Evolutionary conservation across 257 asterid species (phyloP).

Genomic region (Capsicum chinense): DNA sequence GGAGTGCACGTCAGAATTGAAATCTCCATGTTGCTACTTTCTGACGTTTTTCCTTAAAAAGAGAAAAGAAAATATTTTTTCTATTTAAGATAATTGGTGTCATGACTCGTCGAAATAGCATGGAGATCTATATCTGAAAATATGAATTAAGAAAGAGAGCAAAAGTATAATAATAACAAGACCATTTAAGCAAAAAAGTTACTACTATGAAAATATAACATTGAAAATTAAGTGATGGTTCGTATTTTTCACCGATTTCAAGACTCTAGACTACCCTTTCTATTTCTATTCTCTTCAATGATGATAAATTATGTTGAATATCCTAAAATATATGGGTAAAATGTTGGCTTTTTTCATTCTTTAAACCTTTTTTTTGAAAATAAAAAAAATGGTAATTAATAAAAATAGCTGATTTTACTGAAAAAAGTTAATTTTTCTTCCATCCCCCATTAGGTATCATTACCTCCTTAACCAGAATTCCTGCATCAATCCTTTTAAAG

Average conservation of each 20-base stretch:
- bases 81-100: too few species aligned
- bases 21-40: background rate
- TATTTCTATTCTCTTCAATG: background rate
- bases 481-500: conserved; percentile 47
- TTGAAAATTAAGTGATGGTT: background rate
- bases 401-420: conserved; percentile 35
- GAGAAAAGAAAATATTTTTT: background rate
- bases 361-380: background rate
- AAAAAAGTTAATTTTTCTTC: conserved; percentile 11
- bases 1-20: conserved; percentile 48
- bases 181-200: background rate
- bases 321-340: conserved; percentile 16
- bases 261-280: background rate
- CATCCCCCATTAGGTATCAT: conserved; percentile 57
- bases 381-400: conserved; percentile 9
- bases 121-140: background rate
- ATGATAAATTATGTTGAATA: background rate
- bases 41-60: background rate
- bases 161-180: background rate
- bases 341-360: too few species aligned
- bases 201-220: background rate
- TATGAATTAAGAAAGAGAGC: background rate
- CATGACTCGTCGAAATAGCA: background rate
- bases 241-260: conserved; percentile 3
- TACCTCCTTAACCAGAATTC: conserved; percentile 71